These are phyloP conservation scores for Paecilomyces niveus DNA, from an alignment of 2,329 filamentous ascomycete species.

Conservation along the genomic window DNA sequence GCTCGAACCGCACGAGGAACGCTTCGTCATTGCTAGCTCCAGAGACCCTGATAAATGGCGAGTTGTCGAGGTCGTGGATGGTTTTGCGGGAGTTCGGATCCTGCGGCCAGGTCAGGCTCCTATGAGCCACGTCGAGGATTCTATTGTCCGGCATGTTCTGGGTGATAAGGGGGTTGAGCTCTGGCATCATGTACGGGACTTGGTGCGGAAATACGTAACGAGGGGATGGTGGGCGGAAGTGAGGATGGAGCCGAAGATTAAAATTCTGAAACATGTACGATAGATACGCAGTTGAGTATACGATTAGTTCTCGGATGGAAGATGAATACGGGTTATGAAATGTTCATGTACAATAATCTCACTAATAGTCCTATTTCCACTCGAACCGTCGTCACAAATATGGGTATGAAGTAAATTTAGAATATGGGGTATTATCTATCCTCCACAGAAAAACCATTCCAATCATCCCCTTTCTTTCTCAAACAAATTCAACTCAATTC, in stretches of 20 bases:
- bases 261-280: constrained; percentile 37
- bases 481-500: too few species aligned
- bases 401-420: background rate
- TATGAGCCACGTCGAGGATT: constrained; percentile 22
- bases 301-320: background rate
- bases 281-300: background rate
- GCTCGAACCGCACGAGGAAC: constrained; percentile 37
- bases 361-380: background rate
- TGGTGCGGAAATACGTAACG: constrained; percentile 25
- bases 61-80: constrained; percentile 42
- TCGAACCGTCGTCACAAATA: background rate
- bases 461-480: constrained; percentile 20
- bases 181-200: constrained; percentile 19
- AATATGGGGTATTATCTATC: background rate
- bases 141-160: constrained; percentile 25
- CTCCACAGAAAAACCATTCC: constrained; percentile 22
- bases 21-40: constrained; percentile 22
- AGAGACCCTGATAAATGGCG: constrained; percentile 45
- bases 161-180: constrained; percentile 22
- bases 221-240: constrained; percentile 51
- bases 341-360: background rate
- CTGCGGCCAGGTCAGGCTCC: constrained; percentile 36
- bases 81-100: constrained; percentile 44
- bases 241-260: constrained; percentile 47
- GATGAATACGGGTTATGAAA: background rate